Base-by-base conservation (phyloP, 2,329 filamentous ascomycete genomes). In the Phialophora tarda region DNA sequence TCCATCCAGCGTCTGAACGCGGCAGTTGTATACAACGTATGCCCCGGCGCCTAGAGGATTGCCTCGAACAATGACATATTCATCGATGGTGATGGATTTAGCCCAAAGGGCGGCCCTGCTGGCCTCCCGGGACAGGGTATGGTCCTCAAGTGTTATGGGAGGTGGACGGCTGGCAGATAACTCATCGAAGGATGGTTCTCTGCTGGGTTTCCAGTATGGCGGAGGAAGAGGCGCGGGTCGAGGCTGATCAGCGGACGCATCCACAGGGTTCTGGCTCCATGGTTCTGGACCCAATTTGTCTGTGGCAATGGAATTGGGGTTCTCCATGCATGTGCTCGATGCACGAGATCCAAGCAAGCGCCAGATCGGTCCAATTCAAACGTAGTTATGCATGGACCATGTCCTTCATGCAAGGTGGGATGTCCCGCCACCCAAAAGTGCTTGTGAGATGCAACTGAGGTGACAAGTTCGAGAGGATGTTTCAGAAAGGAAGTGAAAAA, bases 11-110 rank as follows among this genome's bases (percentile, higher is more conserved):
- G 93, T 97, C 77, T 95, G 89, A 53, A 99, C 91, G 56, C 85
- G 88, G 74, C 95, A 93, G 75, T 92, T 95, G 91, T 92, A 99
- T 7, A 97, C 93, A 1, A 97, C 92, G 80, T 98, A 99, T 1
- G 93, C 91, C n/a, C 94, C 94, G 56, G 89, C 80, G 5, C 85
- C 85, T 24, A 65, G 59, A 3, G 68, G 62, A 48, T 64, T 70
- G 8, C 86, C 87, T 67, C 83, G 82, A 32, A 90, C 83, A 69
- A 89, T 81, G 38, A 85, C 83, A 78, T 88, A 84, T 73, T 88
- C 86, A 63, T 88, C 83, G 60, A 90, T 85, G 6, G 82, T 80
- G 48, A 89, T 87, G 63, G 83, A 83, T 59, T 82, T 84, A 8
- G 88, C 88, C 87, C 88, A 90, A 63, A 88, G 81, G 0, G 84